Percentiles rank a stretch among this genome's conserved stretches.
Conservation (phyloP, 345 rosid species). For the Lepidium aucheri region DNA sequence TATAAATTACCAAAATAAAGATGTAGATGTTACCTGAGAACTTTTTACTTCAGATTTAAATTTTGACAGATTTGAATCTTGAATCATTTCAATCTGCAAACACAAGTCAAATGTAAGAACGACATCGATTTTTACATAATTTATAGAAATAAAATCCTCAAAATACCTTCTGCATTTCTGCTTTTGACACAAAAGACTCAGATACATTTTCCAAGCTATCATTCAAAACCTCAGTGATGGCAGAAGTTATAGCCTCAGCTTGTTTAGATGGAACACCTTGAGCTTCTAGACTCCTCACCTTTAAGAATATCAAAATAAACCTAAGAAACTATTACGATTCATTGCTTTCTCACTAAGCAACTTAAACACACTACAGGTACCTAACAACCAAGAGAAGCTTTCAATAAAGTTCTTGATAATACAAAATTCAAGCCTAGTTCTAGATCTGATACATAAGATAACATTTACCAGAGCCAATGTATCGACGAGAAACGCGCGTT, state of each 20-base stretch:
- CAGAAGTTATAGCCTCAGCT: slow-evolving; percentile 85
- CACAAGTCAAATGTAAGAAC: not conserved
- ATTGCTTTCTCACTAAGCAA: not conserved
- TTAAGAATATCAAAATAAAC: not conserved
- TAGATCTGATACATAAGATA: not conserved
- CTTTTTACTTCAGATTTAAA: slow-evolving; percentile 83
- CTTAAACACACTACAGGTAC: not conserved
- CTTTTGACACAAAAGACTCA: slow-evolving; percentile 66
- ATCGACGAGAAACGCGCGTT: slow-evolving; percentile 84
- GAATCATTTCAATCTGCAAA: slow-evolving; percentile 64
- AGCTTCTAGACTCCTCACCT: slow-evolving; percentile 88
- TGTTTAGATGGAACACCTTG: slow-evolving; percentile 89
- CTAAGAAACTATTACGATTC: not conserved
- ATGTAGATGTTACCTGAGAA: slow-evolving; percentile 50
- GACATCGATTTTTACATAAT: not conserved
- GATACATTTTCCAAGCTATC: slow-evolving; percentile 90
- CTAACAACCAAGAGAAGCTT: not conserved
- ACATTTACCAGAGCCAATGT: slow-evolving; percentile 75
- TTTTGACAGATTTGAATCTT: slow-evolving; percentile 72
- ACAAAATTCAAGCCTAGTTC: not conserved
- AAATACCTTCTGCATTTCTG: slow-evolving; percentile 82
- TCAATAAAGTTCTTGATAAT: not conserved
- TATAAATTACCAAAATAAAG: not conserved
- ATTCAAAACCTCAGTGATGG: slow-evolving; percentile 78
- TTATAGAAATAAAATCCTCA: not conserved